Base-by-base conservation (phyloP, 345 rosid genomes). In the Camelina hispida region DNA sequence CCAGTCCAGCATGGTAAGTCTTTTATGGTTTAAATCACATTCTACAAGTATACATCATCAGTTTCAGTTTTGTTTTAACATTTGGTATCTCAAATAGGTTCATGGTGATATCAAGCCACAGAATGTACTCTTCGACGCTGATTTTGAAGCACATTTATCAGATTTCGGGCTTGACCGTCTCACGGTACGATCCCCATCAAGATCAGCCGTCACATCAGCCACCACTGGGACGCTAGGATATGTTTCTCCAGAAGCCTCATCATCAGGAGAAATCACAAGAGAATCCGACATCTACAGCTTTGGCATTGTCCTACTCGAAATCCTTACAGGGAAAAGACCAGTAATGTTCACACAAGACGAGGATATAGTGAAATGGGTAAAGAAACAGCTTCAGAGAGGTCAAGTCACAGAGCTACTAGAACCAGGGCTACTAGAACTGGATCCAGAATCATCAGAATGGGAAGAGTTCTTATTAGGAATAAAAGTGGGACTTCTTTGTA, bases 391-490 rank as follows among this genome's bases (percentile, higher is more conserved):
- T 25, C 97, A 95, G 35, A 87, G 80, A 72, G 95, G 99, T 2
- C 99, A 90, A 78, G 84, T 95, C 11, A 79, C 89, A 2, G 97
- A 95, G 78, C 80, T 95, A 60, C 66, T 92, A 0, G 99, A 95
- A 37, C 97, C 99, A 1, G 99, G 99, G 0, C 73, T 95, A 73
- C 92, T 95, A 2, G 97, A 95, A 70, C 87, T 91, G 0, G 99
- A 95, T 75, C 96, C 97, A 0, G 99, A 95, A 69, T 89, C 97
- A 43, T 92, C 99, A 0, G 99, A 95, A 76, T 95, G 99, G 99
- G 99, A 92, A 83, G 99, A 95, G 80, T 92, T 95, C 69, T 75
- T 95, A 57, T 84, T 95, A 11, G 97, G 99, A 20, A 85, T 95
- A 10, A 95, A 95, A 89, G 99, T 95, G 0, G 99, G 97, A 51